These are phyloP conservation scores for Cyclaneusma minus DNA, from an alignment of 2,329 filamentous ascomycete genomes.

Conservation along the genomic window DNA sequence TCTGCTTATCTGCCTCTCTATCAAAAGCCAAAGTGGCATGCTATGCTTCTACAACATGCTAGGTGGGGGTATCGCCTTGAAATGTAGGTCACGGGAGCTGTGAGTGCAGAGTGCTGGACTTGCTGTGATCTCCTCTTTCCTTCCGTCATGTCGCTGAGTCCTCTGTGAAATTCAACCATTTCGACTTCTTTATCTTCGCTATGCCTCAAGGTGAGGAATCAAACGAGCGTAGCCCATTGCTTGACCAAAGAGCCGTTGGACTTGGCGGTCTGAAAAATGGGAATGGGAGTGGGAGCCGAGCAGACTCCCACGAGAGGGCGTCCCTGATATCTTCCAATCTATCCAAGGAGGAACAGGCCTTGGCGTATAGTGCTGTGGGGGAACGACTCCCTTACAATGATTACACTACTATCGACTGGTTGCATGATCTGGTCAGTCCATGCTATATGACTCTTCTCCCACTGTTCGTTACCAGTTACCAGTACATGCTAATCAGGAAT, in stretches of 20 bases:
- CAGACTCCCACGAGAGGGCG: slow-evolving; percentile 4
- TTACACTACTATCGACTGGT: slow-evolving; percentile 47
- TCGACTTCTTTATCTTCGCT: slow-evolving; percentile 8
- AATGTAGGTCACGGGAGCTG: no score
- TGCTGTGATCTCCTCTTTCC: no score
- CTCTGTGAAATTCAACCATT: slow-evolving; percentile 16
- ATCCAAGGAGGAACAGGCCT: slow-evolving; percentile 32
- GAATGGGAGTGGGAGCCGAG: slow-evolving; percentile 4
- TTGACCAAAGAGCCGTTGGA: slow-evolving; percentile 6
- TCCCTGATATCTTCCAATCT: slow-evolving; percentile 14
- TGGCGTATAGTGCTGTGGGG: slow-evolving; percentile 29
- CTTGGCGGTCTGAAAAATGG: no score
- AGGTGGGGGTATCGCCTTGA: no score
- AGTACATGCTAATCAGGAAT: slow-evolving; percentile 2
- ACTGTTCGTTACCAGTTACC: background rate
- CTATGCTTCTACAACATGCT: no score
- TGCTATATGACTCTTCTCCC: background rate
- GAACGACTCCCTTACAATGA: slow-evolving; percentile 44
- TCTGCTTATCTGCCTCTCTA: no score
- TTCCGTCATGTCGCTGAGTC: slow-evolving; percentile 14
- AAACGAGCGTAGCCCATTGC: slow-evolving; percentile 9
- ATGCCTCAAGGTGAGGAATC: slow-evolving; percentile 11
- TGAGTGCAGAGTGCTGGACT: no score
- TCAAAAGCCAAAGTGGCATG: no score
- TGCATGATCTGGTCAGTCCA: slow-evolving; percentile 36